Percentiles rank a stretch among this genome's conserved stretches.
phyloP scores from a whole-genome alignment of 1,284 basidiomycete species.

The Microbotryum violaceum region DNA sequence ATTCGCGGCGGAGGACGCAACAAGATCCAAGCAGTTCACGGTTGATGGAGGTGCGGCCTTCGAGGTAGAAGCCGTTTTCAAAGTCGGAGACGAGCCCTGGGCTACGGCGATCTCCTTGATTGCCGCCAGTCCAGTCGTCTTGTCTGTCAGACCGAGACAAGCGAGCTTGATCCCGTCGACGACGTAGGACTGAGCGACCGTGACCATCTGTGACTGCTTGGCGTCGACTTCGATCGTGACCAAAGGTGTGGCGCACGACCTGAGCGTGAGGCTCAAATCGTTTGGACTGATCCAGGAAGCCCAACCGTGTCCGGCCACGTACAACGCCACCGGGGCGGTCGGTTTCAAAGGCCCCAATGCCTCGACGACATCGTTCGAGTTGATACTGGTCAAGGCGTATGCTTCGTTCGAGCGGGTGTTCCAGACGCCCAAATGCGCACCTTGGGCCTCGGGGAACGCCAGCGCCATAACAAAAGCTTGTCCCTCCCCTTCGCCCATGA shows the following conservation, averaged over 20 bases:
- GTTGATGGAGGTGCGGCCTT: not conserved
- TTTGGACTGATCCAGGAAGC: constrained; percentile 1
- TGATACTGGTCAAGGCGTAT: not conserved
- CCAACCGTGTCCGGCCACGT: not conserved
- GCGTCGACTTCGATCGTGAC: not conserved
- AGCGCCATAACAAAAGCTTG: constrained; percentile 22
- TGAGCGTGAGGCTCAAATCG: not conserved
- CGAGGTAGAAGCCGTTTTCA: not conserved
- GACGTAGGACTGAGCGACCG: constrained; percentile 1
- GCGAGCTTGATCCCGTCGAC: constrained; percentile 12
- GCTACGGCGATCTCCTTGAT: constrained; percentile 5
- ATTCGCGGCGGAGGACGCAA: constrained; percentile 1
- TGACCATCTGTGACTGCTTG: not conserved
- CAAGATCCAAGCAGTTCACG: not conserved
- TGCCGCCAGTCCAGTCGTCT: constrained; percentile 28
- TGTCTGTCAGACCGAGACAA: constrained; percentile 30
- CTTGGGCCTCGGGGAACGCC: constrained; percentile 3
- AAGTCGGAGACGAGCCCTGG: not conserved
- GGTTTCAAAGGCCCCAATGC: not conserved
- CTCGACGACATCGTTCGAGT: constrained; percentile 18
- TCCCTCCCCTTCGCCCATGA: constrained; percentile 11
- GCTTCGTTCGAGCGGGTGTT: constrained; percentile 12
- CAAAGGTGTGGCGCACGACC: not conserved
- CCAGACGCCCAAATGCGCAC: constrained; percentile 28
- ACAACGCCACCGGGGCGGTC: not conserved